Percentiles rank a stretch among this genome's conserved stretches.
These are phyloP conservation scores for Sclerotinia spermophila DNA, from an alignment of 2,329 filamentous ascomycete species.

Conservation along the genomic window DNA sequence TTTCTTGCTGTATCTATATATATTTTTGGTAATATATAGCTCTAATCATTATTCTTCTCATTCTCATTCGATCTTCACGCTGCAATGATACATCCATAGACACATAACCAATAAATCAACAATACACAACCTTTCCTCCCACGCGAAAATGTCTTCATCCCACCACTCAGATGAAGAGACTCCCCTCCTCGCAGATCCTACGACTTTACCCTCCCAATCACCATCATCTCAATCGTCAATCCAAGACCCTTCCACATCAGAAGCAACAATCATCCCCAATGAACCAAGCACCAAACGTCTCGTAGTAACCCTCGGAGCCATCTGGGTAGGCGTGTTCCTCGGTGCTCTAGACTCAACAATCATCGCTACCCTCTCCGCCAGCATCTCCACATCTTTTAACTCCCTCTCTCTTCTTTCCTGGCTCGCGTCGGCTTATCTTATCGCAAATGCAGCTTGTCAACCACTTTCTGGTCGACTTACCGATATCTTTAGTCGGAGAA, in stretches of 20 bases:
- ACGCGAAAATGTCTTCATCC: background rate
- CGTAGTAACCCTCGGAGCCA: slow-evolving; percentile 51
- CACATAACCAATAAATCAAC: background rate
- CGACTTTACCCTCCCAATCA: background rate
- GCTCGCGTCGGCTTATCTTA: slow-evolving; percentile 83
- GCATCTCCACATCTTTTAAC: slow-evolving; percentile 78
- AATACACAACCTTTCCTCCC: background rate
- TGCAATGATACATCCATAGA: background rate
- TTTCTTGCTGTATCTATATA: background rate
- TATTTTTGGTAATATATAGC: background rate
- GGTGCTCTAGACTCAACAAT: slow-evolving; percentile 72
- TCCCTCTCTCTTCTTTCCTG: slow-evolving; percentile 80
- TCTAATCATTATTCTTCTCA: background rate
- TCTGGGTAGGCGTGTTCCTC: slow-evolving; percentile 60
- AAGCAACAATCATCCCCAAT: slow-evolving; percentile 43
- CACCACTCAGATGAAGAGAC: slow-evolving; percentile 31
- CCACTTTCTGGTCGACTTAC: slow-evolving; percentile 81
- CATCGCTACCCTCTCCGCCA: slow-evolving; percentile 78
- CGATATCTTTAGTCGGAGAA: slow-evolving; percentile 79
- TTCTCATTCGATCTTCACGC: background rate
- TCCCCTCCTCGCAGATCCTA: slow-evolving; percentile 29
- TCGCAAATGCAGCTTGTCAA: slow-evolving; percentile 83
- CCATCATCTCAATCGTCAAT: background rate
- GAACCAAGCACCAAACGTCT: slow-evolving; percentile 49
- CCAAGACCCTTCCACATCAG: slow-evolving; percentile 15